Base-by-base conservation (phyloP, 2,329 filamentous ascomycete species). In the Fusarium proliferatum region DNA sequence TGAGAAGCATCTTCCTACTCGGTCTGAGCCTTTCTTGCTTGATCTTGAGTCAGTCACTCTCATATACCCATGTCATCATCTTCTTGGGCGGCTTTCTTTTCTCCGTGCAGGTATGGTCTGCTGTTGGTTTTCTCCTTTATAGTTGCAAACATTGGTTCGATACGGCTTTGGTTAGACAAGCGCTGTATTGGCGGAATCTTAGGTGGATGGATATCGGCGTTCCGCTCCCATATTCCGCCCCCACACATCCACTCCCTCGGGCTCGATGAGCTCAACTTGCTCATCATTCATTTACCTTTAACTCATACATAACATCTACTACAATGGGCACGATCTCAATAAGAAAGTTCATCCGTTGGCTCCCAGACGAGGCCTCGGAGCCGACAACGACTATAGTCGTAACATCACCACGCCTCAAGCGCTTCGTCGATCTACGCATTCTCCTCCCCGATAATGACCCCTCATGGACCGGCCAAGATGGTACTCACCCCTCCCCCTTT, bases 301-400 rank as follows among this genome's bases (percentile, higher is more conserved):
- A 51, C 46, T 49, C 10, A 33, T 19, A 9, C 28, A 23, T 0
- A 30, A 9, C 15, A 9, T 51, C 21, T 7, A 2, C 5, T 9
- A 33, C 28, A 23, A 51, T 51, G 84, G 82, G 78, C 26, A 85
- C 82, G 74, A 88, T 92, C 46, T 92, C 90, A 0, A 78, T 86
- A 58, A 87, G 91, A 51, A 83, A 87, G 55, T 89, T 86, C 71
- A 91, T 92, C 73, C 86, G 86, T 67, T 91, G 89, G 88, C 82
- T 88, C 6, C 86, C 87, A 0, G 85, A 83, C 1, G 77, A 81
- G 21, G 79, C 86, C n/a, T 81, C 81, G 57, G 91, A 93, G 79
- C 88, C 88, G 21, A 93, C 91, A 0, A 87, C 86, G 4, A 93
- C 91, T 0, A 78, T 92, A 8, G 91, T 93, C 17, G 82, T 93